Conservation (phyloP, 2,329 filamentous ascomycete genomes). For the Paraphaeosphaeria minitans region DNA sequence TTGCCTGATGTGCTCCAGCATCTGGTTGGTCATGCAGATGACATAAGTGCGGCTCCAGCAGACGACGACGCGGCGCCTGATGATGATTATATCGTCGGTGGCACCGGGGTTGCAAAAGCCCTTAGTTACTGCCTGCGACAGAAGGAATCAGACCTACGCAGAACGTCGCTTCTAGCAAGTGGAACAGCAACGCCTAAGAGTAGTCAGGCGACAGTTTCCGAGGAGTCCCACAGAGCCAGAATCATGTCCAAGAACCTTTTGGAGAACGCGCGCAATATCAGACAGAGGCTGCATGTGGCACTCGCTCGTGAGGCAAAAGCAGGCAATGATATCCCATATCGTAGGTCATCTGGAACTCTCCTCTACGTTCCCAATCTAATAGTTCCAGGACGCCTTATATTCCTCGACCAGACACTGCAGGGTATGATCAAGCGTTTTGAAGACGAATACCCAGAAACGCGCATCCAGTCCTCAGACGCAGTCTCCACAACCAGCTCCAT, state of each 20-base stretch:
- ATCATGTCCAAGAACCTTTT: conserved; percentile 93
- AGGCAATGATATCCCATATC: conserved; percentile 76
- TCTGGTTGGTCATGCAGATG: conserved; percentile 74
- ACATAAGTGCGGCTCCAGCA: conserved; percentile 58
- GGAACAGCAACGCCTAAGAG: conserved; percentile 61
- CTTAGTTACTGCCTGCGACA: conserved; percentile 89
- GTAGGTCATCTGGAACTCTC: conserved; percentile 57
- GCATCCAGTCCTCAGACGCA: conserved; percentile 51
- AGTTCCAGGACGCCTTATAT: conserved; percentile 70
- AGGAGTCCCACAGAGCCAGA: conserved; percentile 50
- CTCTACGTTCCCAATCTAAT: conserved; percentile 25
- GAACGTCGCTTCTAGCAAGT: conserved; percentile 50
- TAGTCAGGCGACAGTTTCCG: conserved; percentile 31
- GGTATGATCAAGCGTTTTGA: conserved; percentile 96
- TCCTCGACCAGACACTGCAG: conserved; percentile 85
- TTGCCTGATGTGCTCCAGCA: conserved; percentile 85
- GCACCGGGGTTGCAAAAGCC: conserved; percentile 93
- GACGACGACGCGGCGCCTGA: conserved; percentile 76
- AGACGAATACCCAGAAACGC: conserved; percentile 91
- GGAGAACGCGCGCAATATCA: conserved; percentile 85
- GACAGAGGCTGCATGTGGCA: conserved; percentile 79
- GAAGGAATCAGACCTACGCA: conserved; percentile 63
- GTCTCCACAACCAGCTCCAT: conserved; percentile 39
- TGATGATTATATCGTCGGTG: conserved; percentile 94
- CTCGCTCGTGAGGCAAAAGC: conserved; percentile 74